Evolutionary conservation across 2,329 filamentous ascomycete species (phyloP), one percentile per base, ranked within the genome.

Genomic region (Dactylellina haptotyla): DNA sequence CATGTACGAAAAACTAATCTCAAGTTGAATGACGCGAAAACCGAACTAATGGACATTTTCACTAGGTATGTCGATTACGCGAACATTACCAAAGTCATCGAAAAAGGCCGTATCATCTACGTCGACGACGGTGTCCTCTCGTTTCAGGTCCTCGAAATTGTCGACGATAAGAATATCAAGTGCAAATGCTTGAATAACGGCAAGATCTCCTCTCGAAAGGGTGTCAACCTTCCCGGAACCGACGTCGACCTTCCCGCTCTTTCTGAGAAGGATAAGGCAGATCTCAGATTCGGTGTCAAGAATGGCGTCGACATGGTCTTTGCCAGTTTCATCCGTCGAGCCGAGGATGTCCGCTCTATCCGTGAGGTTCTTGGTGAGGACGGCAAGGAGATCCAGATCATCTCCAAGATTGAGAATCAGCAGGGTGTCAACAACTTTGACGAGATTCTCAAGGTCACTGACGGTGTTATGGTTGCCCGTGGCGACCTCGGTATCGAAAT

Each of bases 381-480:
- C 46, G 95, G 95, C 83, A 92, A 91, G 84, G 89, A 96, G 82
- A 97, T 99, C 80, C 94, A 99, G 86, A 97, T 99, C 84, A 98
- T 99, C 82, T 91, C 95, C 87, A 99, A 99, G 90, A 97, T 99
- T 78, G 95, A 99, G 88, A 99, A 99, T 87, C 92, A 97, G 83
- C 95, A 99, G 84, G 95, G 95, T 84, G 91, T 99, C 77, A 98
- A 99, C 89, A 99, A 99, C 88, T 99, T 99, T 83, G 89, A 91
- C 79, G 94, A 98, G 85, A 99, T 99, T 80, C 89, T 99, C 74
- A 87, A 88, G 81, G 92, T 93, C 85, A 98, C 95, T 4, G 95
- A 99, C 82, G 95, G 95, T 87, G 93, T 99, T 85, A 99, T 99
- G 95, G 95, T 99, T 78, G 95, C 95, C 80, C 94, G 95, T 88